Conservation (phyloP, 352 stramenopile genomes). For the Phytophthora multivora region DNA sequence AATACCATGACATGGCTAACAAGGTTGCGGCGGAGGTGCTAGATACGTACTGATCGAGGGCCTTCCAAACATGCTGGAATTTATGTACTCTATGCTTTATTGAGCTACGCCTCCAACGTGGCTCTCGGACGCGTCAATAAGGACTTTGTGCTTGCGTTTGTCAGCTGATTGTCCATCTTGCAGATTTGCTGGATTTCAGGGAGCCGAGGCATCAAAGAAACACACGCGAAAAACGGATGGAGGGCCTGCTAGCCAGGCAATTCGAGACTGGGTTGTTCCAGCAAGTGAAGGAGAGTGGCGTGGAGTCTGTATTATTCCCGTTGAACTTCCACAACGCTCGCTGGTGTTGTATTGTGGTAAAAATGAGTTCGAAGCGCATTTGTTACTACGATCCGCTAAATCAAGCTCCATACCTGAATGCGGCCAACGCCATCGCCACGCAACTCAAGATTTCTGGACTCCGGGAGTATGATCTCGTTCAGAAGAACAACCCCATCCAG, state of each 20-base stretch:
- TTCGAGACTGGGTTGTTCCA: neutral
- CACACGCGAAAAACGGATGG: neutral
- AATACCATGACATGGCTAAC: no score
- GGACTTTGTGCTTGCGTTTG: no score
- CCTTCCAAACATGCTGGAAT: no score
- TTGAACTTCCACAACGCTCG: constrained; percentile 16
- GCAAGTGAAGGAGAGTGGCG: neutral
- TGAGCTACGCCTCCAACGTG: neutral
- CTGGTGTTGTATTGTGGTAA: constrained; percentile 14
- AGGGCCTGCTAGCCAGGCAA: neutral
- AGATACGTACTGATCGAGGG: no score
- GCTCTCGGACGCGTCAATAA: no score
- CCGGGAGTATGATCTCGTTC: neutral
- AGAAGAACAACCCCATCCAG: constrained; percentile 23
- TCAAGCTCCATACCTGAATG: neutral
- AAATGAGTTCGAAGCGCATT: neutral
- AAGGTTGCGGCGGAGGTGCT: no score
- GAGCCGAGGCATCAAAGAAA: neutral
- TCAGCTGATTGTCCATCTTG: no score
- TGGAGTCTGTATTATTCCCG: constrained; percentile 1
- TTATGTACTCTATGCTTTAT: no score
- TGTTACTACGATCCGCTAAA: constrained; percentile 12
- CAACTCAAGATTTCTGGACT: neutral
- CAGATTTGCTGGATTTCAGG: no score
- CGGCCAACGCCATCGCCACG: neutral